These are phyloP conservation scores for Mrakia blollopis DNA, from an alignment of 768 basidiomycete genomes.

Conservation along the genomic window DNA sequence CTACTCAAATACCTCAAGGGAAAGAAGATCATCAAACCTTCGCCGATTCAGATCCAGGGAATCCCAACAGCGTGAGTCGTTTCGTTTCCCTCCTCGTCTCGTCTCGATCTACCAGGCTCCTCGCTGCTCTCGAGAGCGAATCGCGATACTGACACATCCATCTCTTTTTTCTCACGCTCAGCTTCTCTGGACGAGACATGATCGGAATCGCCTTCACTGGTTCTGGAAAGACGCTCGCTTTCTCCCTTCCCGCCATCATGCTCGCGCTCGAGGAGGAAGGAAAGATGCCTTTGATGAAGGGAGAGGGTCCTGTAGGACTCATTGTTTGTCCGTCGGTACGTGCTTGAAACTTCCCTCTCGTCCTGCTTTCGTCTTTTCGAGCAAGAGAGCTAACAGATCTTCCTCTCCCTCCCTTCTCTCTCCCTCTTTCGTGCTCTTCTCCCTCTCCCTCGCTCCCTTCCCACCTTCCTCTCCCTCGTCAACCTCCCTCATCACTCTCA, in stretches of 20 bases:
- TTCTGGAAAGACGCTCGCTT: conserved; percentile 97
- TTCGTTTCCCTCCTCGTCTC: neutral
- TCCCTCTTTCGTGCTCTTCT: no score
- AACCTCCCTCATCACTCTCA: neutral
- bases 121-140: neutral
- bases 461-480: neutral
- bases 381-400: no score
- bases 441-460: no score
- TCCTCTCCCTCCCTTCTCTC: neutral
- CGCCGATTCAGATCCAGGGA: conserved; percentile 96
- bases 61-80: conserved; percentile 80
- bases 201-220: conserved; percentile 99
- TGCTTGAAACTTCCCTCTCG: neutral
- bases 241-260: conserved; percentile 98
- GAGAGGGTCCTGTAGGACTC: conserved; percentile 96
- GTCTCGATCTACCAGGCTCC: neutral
- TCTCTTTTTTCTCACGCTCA: conserved; percentile 42
- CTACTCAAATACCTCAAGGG: conserved; percentile 76
- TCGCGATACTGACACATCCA: neutral
- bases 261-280: conserved; percentile 86
- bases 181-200: conserved; percentile 92
- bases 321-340: conserved; percentile 80
- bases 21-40: conserved; percentile 78
- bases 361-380: neutral
- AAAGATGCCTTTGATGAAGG: conserved; percentile 79